Percentiles rank a stretch among this genome's conserved stretches.
phyloP scores from a whole-genome alignment of 1,284 basidiomycete genomes.

The Rhodotorula glutinis region DNA sequence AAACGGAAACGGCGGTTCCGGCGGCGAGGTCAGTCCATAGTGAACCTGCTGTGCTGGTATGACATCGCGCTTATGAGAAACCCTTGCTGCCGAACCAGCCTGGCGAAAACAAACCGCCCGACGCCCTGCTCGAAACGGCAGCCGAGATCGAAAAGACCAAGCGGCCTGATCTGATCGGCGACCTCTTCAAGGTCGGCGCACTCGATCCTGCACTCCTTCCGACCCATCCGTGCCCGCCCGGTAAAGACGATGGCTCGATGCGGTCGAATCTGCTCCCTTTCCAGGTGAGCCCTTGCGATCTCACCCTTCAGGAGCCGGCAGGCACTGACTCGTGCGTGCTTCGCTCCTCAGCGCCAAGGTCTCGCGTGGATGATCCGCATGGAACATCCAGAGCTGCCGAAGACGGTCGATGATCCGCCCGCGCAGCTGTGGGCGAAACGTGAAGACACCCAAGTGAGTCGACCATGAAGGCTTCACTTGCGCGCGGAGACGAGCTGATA shows the following conservation, averaged over 20 bases:
- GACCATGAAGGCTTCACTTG: constrained; percentile 33
- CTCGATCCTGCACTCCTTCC: constrained; percentile 29
- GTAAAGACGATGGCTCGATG: constrained; percentile 36
- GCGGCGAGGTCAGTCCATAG: neutral
- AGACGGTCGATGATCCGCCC: constrained; percentile 58
- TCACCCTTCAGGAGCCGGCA: too few relatives aligned
- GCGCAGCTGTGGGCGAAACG: constrained; percentile 83
- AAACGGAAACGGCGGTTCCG: neutral
- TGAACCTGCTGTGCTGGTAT: too few relatives aligned
- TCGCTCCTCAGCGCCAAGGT: constrained; percentile 24
- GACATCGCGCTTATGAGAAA: neutral
- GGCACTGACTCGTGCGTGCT: too few relatives aligned
- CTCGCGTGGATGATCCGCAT: constrained; percentile 41
- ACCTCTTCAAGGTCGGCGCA: constrained; percentile 36
- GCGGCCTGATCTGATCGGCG: constrained; percentile 25
- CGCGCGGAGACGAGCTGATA: constrained; percentile 46
- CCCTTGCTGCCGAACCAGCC: neutral
- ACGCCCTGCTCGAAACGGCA: neutral
- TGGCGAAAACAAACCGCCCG: neutral
- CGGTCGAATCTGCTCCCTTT: constrained; percentile 32
- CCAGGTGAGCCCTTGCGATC: constrained; percentile 15
- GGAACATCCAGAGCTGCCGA: constrained; percentile 43
- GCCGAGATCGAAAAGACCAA: constrained; percentile 22
- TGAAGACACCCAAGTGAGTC: constrained; percentile 56
- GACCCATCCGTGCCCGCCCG: constrained; percentile 33